Evolutionary conservation across 352 stramenopile genomes (phyloP), one percentile per base, ranked within the genome.

Genomic region (Blastocystis sp.): DNA sequence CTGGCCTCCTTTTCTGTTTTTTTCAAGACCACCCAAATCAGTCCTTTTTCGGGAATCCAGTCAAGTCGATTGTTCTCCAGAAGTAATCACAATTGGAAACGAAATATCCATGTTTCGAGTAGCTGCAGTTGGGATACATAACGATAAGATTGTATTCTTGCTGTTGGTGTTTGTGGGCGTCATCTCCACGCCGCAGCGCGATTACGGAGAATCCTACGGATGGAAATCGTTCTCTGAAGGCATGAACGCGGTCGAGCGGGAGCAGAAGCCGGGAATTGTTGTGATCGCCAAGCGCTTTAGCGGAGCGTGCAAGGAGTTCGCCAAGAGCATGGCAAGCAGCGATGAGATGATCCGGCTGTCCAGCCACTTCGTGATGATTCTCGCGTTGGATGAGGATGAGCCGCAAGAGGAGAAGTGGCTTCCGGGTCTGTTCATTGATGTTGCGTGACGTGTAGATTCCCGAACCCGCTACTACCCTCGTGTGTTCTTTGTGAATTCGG

Each of bases 401-500:
- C 64, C 64, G 48, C 23, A 71, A 3, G 64, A 38, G 34, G 64
- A 71, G 64, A 71, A 71, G 43, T 71, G 64, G 64, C 40, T 48
- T 71, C 64, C 64, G n/a, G 64, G 64, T 71, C n/a, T 38, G 11
- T 21, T 2, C n/a, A 21, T 40, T 9, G 23, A 52, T 38, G 2
- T 21, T 5, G 14, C 48, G 14, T 38, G 23, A 71, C n/a, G 23
- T n/a, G 43, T 71, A 71, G 64, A 71, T 71, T 71, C 64, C 43
- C 40, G 2, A 71, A 19, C 34, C 34, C 2, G 23, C 21, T 80
- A 80, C 41, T 80, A 80, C 53, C 70, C 70, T 5, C 70, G 70
- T 69, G 59, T 80, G 21, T 80, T 80, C 70, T 80, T 80, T 66
- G 59, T 56, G 5, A 45, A 80, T 40, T 43, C 43, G 48, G 59